These are phyloP conservation scores for Sugiyamaella grinbergsii DNA, from an alignment of 1,139 yeast genomes.

Conservation along the genomic window DNA sequence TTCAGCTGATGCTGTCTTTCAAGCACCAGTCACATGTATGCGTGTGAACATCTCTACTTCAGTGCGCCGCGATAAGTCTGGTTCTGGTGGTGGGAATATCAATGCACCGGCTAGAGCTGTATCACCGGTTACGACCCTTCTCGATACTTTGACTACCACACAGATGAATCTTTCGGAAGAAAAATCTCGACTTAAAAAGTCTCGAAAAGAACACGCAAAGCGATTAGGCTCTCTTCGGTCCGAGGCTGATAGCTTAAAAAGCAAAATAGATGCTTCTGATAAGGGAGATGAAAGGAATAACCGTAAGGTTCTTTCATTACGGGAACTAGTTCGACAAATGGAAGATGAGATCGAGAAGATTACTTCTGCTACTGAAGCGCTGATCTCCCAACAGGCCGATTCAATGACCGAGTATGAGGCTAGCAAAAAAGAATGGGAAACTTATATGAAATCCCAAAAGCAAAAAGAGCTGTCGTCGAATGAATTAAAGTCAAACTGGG, in stretches of 20 bases:
- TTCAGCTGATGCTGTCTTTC: conserved; percentile 6
- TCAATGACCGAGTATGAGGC: conserved; percentile 23
- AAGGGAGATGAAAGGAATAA: conserved; percentile 42
- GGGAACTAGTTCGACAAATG: conserved; percentile 40
- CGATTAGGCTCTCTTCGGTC: conserved; percentile 38
- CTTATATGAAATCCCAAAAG: conserved; percentile 27
- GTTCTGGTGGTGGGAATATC: conserved; percentile 25
- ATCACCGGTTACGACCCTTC: conserved; percentile 43
- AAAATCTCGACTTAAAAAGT: conserved; percentile 39
- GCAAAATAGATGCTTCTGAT: conserved; percentile 40
- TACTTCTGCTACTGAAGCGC: conserved; percentile 25
- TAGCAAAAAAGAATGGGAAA: conserved; percentile 29
- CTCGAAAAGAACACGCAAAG: conserved; percentile 42
- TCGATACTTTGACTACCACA: conserved; percentile 43
- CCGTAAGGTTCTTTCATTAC: conserved; percentile 40
- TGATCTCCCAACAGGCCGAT: conserved; percentile 27
- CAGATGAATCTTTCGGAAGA: conserved; percentile 41
- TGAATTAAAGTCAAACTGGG: conserved; percentile 30
- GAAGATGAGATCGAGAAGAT: conserved; percentile 39
- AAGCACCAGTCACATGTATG: conserved; percentile 22
- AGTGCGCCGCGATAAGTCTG: conserved; percentile 22
- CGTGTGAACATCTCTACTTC: conserved; percentile 32
- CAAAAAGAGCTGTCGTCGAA: conserved; percentile 27
- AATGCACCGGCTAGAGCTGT: conserved; percentile 38
- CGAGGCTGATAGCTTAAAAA: conserved; percentile 40